These are phyloP conservation scores for Yamadazyma triangularis DNA, from an alignment of 1,139 yeast genomes.

Conservation along the genomic window DNA sequence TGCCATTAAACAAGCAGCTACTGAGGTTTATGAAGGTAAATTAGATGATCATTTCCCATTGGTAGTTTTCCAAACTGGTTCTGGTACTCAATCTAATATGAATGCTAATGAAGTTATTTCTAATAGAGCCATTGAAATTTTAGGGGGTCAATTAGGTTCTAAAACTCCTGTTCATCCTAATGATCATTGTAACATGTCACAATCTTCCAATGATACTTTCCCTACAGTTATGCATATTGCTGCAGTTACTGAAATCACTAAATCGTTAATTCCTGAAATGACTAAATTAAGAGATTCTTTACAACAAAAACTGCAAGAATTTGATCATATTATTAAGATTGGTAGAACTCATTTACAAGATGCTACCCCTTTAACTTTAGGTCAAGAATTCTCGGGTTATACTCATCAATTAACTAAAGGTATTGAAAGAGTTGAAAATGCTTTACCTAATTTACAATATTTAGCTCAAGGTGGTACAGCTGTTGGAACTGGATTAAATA, in stretches of 20 bases:
- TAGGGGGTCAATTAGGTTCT: constrained; percentile 89
- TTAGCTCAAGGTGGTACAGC: constrained; percentile 99
- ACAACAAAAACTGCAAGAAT: constrained; percentile 74
- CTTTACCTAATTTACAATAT: constrained; percentile 69
- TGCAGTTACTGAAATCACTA: constrained; percentile 83
- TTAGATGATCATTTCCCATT: constrained; percentile 92
- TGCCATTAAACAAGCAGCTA: constrained; percentile 91
- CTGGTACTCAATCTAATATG: constrained; percentile 98
- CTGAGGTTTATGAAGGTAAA: constrained; percentile 90
- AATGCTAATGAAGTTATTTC: constrained; percentile 98
- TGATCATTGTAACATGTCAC: constrained; percentile 98
- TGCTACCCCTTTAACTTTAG: constrained; percentile 96
- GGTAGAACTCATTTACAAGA: constrained; percentile 99
- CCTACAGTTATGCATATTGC: constrained; percentile 99
- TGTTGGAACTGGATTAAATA: constrained; percentile 97
- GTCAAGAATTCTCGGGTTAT: constrained; percentile 97
- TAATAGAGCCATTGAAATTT: constrained; percentile 92
- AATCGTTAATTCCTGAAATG: constrained; percentile 74
- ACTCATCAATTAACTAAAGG: constrained; percentile 91
- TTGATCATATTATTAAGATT: constrained; percentile 84
- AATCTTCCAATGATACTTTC: constrained; percentile 96
- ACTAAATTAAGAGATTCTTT: constrained; percentile 73
- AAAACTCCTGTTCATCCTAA: constrained; percentile 96
- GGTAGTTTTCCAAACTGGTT: constrained; percentile 98
- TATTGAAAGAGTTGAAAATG: constrained; percentile 73